phyloP scores from a whole-genome alignment of 129 eudicot genomes.

The Centella asiatica region DNA sequence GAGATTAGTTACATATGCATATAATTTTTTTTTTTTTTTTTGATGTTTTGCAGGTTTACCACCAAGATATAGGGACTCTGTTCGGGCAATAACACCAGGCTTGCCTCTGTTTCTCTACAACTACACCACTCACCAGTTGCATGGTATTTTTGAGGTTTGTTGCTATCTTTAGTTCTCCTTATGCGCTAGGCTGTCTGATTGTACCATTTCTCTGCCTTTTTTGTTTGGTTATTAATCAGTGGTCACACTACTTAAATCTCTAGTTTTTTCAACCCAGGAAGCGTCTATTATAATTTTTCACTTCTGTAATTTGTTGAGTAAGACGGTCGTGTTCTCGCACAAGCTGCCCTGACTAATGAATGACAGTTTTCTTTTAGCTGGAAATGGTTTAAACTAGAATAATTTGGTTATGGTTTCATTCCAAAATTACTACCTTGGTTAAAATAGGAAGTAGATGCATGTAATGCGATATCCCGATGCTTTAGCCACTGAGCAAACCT shows the following conservation, averaged over 20 bases:
- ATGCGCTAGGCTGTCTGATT: not conserved
- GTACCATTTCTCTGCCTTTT: not conserved
- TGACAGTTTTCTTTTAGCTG: not conserved
- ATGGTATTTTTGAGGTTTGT: constrained; percentile 97
- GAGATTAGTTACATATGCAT: not conserved
- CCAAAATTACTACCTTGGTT: not conserved
- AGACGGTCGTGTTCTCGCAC: not conserved
- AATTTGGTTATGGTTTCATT: not conserved
- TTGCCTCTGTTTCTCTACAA: constrained; percentile 94
- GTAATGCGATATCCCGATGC: too few species aligned
- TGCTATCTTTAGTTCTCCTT: not conserved
- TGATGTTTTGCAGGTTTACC: constrained; percentile 63
- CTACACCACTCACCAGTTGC: constrained; percentile 97
- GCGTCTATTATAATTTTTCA: not conserved
- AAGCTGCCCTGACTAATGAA: not conserved
- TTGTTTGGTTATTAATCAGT: not conserved
- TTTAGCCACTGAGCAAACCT: not conserved
- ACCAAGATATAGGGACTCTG: constrained; percentile 96
- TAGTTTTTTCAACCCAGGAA: not conserved
- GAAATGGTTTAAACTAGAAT: not conserved
- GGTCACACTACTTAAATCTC: not conserved
- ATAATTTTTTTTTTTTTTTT: not conserved
- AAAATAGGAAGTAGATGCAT: not conserved
- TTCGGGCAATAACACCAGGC: constrained; percentile 97
- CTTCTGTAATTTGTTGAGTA: not conserved